Base-by-base conservation (phyloP, 2,329 filamentous ascomycete species). In the Neopestalotiopsis sp. region DNA sequence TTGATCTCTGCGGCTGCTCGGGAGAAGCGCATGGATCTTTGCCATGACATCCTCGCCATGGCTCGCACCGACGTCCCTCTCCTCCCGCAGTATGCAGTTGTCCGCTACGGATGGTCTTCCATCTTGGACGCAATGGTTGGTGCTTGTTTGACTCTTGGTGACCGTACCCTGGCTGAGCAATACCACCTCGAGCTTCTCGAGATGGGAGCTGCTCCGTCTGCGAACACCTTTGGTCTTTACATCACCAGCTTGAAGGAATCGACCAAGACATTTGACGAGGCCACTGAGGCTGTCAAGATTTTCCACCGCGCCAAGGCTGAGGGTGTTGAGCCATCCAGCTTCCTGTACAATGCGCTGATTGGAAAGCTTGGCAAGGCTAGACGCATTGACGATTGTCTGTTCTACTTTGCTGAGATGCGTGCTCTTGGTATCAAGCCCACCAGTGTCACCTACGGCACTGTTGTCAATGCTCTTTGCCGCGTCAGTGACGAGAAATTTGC, bases 161-260 rank as follows among this genome's bases (percentile, higher is more conserved):
- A 95, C 78, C 93, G 95, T 68, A 87, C 88, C 69, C 84, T 94
- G 70, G 96, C 96, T 70, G 91, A 92, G 79, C 91, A 94, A 75
- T 98, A 92, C 81, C 96, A 98, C 78, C 92, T 96, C 80, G 94
- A 99, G 80, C 87, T 99, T 73, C 86, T 97, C 63, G 91, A 94
- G 70, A 96, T 98, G 85, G 95, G 95, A 62, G 91, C 93, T 70
- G 92, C 95, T 10, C 96, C 96, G 17, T 97, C 95, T 2, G 96
- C 96, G 58, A 99, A 99, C 85, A 99, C 96, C 0, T 99, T 97
- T 75, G 96, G 96, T 69, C 89, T 99, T 20, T 99, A 98, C 86
- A 99, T 99, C 82, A 98, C 97, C n/a, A 98, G 95, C 1, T 86
- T 99, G 71, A 98, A 98, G 84, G 95, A 97, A 78, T 97, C 94